These are phyloP conservation scores for Betula pendula DNA, from an alignment of 306 rosid species.

Conservation along the genomic window DNA sequence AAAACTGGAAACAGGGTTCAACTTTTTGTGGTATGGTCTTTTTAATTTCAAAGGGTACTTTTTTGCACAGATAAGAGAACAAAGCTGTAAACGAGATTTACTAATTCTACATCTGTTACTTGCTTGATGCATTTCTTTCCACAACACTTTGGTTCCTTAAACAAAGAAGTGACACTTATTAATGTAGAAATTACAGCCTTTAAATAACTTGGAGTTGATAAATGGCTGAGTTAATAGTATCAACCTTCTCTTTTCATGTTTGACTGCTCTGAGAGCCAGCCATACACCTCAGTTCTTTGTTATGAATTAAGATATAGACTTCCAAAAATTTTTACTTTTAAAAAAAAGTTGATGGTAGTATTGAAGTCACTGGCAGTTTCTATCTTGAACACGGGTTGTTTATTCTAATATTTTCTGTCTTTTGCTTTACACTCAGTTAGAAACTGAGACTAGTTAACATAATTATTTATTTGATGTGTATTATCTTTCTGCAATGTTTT, in stretches of 20 bases:
- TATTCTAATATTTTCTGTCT: neutral
- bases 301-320: neutral
- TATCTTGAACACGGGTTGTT: neutral
- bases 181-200: neutral
- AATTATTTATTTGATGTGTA: slow-evolving; percentile 6
- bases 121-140: neutral
- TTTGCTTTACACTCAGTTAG: neutral
- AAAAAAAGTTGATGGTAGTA: neutral
- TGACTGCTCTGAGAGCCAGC: neutral
- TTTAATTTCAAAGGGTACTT: too few species aligned
- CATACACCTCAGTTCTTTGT: neutral
- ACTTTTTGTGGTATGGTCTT: neutral
- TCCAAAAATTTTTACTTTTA: neutral
- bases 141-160: neutral
- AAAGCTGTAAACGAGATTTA: neutral
- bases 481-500: slow-evolving; percentile 16
- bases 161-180: neutral
- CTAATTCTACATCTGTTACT: neutral
- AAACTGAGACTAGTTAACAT: neutral
- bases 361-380: neutral
- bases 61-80: neutral
- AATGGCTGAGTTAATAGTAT: neutral
- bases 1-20: neutral
- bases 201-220: neutral
- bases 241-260: neutral